Conservation (phyloP, 169 alveolate genomes). For the Plasmodium yoelii region DNA sequence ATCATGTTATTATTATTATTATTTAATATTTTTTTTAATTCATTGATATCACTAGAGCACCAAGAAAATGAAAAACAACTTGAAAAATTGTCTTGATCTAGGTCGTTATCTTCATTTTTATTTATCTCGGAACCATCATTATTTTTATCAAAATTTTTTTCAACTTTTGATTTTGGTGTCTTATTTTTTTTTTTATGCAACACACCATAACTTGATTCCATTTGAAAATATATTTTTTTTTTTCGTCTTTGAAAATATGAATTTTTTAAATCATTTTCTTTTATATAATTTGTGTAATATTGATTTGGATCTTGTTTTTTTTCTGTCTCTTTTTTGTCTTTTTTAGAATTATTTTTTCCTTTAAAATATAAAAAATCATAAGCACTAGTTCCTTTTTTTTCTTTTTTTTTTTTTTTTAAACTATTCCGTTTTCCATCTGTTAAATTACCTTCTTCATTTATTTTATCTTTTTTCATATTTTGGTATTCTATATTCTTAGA, state of each 20-base stretch:
- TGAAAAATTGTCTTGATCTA: neutral
- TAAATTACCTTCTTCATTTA: neutral
- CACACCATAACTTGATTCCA: slow-evolving; percentile 50
- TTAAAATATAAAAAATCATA: slow-evolving; percentile 50
- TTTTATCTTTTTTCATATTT: neutral
- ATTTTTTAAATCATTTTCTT: slow-evolving; percentile 45
- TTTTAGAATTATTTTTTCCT: slow-evolving; percentile 21
- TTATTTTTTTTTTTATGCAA: slow-evolving; percentile 39
- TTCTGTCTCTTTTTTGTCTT: slow-evolving; percentile 1
- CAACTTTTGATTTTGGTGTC: neutral
- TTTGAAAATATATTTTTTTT: slow-evolving; percentile 44
- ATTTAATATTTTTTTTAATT: slow-evolving; percentile 8
- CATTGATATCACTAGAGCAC: slow-evolving; percentile 5
- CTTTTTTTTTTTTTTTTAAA: neutral
- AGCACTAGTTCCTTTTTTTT: slow-evolving; percentile 24
- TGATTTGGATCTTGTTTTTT: neutral
- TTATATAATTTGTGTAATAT: slow-evolving; percentile 8
- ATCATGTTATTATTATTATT: slow-evolving; percentile 1
- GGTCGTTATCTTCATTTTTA: neutral
- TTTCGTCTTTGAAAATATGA: slow-evolving; percentile 20
- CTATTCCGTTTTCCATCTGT: neutral
- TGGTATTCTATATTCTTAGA: neutral
- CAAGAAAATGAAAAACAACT: neutral
- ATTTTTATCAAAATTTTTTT: neutral
- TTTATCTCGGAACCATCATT: neutral